These are phyloP conservation scores for Rutstroemia sp. DNA, from an alignment of 2,329 filamentous ascomycete species.

Conservation along the genomic window DNA sequence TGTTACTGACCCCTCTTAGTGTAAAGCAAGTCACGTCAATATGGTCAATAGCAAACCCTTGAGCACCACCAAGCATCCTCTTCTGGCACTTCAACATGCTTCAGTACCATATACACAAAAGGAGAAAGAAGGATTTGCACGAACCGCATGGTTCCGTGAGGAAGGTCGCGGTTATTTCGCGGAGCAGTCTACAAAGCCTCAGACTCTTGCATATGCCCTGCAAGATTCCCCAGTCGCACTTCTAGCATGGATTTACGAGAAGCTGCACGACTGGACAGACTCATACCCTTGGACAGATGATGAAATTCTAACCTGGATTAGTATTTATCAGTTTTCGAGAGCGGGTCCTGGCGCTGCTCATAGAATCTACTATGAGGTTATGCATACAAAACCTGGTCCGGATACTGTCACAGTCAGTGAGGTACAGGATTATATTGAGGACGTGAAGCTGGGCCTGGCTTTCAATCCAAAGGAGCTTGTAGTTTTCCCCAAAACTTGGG, in stretches of 20 bases:
- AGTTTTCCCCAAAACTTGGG: constrained; percentile 48
- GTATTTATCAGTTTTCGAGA: constrained; percentile 63
- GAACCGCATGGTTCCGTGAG: constrained; percentile 14
- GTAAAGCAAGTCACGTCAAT: constrained; percentile 42
- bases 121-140: constrained; percentile 14
- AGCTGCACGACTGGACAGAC: constrained; percentile 71
- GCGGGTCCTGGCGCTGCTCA: constrained; percentile 61
- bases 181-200: constrained; percentile 42
- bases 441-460: constrained; percentile 37
- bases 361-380: constrained; percentile 65
- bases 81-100: constrained; percentile 8
- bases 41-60: background rate
- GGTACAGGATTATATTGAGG: constrained; percentile 16
- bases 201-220: constrained; percentile 65
- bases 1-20: constrained; percentile 24
- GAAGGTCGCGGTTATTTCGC: constrained; percentile 17
- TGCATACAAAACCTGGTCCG: constrained; percentile 32
- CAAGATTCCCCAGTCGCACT: constrained; percentile 63
- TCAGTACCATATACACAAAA: background rate
- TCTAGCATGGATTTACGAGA: constrained; percentile 75
- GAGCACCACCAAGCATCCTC: background rate
- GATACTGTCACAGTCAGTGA: constrained; percentile 23
- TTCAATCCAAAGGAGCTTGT: constrained; percentile 52
- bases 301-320: constrained; percentile 68
- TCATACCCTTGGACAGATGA: constrained; percentile 67